Evolutionary conservation across 2,329 filamentous ascomycete genomes (phyloP), one percentile per base, ranked within the genome.

Genomic region (Zasmidium angulare): DNA sequence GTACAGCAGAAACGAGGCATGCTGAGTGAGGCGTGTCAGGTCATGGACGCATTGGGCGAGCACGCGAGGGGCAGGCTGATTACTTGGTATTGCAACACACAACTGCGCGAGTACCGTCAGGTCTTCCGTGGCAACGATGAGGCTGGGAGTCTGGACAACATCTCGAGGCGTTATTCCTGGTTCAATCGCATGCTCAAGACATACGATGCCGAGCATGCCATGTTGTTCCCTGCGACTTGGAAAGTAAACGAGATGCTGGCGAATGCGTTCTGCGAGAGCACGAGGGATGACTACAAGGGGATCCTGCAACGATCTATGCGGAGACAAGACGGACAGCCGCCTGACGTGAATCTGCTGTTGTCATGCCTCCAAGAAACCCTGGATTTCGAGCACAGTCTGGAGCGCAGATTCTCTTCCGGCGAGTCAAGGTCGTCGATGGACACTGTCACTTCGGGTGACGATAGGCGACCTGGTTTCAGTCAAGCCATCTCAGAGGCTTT

Each of bases 11-110:
- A 87, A 66, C 86, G 85, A 66, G 84, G 81, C 14, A 87, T 88
- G 73, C 82, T 99, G 57, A 82, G 89, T 36, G 95, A 99, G 76
- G 92, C 91, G 0, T 98, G 95, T 73, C 80, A 90, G 63, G 93
- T 99, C 40, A 93, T 97, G 84, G 95, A 99, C 78, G 91, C 95
- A 12, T 81, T 99, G 20, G 95, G 95, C 1, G 93, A 98, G 46
- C 86, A 88, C 70, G 95, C 95, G 22, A 86, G 90, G 67, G 84
- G 87, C 7, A 83, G 95, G 50, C 79, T 99, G 43, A 84, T 96
- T 71, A 95, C 90, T 11, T 99, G 95, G 95, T 99, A 99, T 74
- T 92, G 96, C 77, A 99, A 99, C 73, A 97, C 95, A 1, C 91
- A 97, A 77, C 80, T 99, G 66, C 86, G 95, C 52, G 95, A 99